A percentile compares a stretch with the other conserved stretches of the same genome.
Evolutionary conservation across 2,329 filamentous ascomycete genomes (phyloP).

Genomic region (Paecilomyces formosus): DNA sequence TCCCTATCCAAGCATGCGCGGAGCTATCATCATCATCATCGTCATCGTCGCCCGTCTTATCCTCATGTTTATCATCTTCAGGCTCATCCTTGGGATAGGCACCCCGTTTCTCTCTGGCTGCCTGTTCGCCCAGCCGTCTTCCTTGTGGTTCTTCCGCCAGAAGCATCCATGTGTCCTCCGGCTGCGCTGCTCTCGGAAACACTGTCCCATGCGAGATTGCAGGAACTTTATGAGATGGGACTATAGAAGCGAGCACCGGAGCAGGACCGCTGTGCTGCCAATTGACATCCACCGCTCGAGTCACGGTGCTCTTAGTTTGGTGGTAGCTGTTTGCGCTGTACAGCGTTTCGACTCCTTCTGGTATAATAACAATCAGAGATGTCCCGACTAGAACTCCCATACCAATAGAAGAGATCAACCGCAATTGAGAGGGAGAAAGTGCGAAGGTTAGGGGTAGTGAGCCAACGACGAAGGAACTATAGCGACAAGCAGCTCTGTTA

Average conservation of each 20-base stretch:
- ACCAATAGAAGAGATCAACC: constrained; percentile 83
- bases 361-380: constrained; percentile 93
- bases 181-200: constrained; percentile 2
- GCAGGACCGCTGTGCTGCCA: constrained; percentile 20
- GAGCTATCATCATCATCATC: constrained; percentile 37
- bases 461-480: constrained; percentile 87
- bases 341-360: constrained; percentile 88
- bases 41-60: constrained; percentile 5
- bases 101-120: constrained; percentile 14
- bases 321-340: constrained; percentile 48
- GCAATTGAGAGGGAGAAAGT: constrained; percentile 76
- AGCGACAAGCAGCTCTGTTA: constrained; percentile 1
- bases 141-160: constrained; percentile 2
- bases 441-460: constrained; percentile 83
- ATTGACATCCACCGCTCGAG: constrained; percentile 17
- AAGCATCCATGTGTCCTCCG: background rate
- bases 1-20: constrained; percentile 71
- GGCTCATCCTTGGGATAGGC: constrained; percentile 17
- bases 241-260: constrained; percentile 6
- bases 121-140: background rate
- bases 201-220: background rate
- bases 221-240: constrained; percentile 1
- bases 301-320: constrained; percentile 22
- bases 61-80: constrained; percentile 25
- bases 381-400: constrained; percentile 93